Evolutionary conservation across 176 grass and related monocot species (phyloP).

Genomic region (Triticum turgidum): DNA sequence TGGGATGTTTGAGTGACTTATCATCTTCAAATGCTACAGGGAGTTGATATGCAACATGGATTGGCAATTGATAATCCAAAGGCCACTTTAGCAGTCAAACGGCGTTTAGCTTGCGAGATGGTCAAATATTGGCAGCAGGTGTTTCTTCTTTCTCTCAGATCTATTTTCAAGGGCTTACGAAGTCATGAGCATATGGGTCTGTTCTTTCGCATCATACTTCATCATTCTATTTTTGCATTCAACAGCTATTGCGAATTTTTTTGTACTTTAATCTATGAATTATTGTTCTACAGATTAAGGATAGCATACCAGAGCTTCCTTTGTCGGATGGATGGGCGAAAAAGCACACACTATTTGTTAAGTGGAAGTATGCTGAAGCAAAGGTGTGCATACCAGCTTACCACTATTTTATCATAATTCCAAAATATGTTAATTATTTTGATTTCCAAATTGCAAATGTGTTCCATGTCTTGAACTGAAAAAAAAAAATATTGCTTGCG

Average conservation of each 20-base stretch:
- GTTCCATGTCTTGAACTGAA: neutral
- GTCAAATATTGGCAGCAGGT: slow-evolving; percentile 88
- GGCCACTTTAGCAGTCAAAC: slow-evolving; percentile 81
- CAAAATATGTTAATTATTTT: slow-evolving; percentile 6
- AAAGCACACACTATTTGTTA: slow-evolving; percentile 76
- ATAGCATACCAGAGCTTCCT: slow-evolving; percentile 62
- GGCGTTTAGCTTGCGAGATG: slow-evolving; percentile 83
- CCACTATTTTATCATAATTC: neutral
- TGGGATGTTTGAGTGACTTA: slow-evolving; percentile 15
- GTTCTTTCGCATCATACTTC: slow-evolving; percentile 7
- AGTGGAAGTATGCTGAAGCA: slow-evolving; percentile 84
- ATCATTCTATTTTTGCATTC: neutral
- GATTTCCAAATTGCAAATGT: neutral
- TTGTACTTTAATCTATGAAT: neutral
- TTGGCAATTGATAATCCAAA: slow-evolving; percentile 87
- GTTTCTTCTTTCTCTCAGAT: slow-evolving; percentile 13
- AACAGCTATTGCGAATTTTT: neutral
- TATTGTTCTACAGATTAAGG: slow-evolving; percentile 59
- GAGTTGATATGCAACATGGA: slow-evolving; percentile 81
- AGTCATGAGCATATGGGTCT: neutral
- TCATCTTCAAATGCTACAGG: slow-evolving; percentile 38
- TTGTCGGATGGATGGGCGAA: slow-evolving; percentile 61
- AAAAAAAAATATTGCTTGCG: neutral
- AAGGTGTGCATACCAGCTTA: slow-evolving; percentile 44
- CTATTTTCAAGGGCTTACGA: neutral